Percentiles rank a stretch among this genome's conserved stretches.
Conservation (phyloP, 1,284 basidiomycete species). For the Fomes fomentarius region DNA sequence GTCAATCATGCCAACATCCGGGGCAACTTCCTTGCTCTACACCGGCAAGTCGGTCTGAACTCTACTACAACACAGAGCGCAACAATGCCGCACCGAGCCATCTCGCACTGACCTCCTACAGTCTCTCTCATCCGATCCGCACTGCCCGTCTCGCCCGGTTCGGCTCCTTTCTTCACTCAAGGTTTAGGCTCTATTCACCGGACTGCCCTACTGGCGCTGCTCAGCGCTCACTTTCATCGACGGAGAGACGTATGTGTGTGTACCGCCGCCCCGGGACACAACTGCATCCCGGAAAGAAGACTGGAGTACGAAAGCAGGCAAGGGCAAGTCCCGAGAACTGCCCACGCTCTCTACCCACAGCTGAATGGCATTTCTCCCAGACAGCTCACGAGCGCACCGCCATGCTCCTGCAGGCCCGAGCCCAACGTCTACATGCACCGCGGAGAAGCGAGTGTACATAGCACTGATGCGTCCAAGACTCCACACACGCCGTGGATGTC, state of each 20-base stretch:
- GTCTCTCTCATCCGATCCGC: background rate
- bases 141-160: background rate
- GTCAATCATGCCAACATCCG: background rate
- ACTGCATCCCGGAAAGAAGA: background rate
- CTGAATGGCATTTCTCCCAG: background rate
- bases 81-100: background rate
- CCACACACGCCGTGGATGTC: too few species aligned
- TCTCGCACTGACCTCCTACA: background rate
- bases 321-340: constrained; percentile 1
- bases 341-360: background rate
- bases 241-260: background rate
- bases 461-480: too few species aligned
- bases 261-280: background rate
- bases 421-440: too few species aligned
- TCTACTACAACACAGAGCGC: background rate
- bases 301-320: too few species aligned
- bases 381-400: too few species aligned
- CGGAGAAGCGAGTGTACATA: too few species aligned
- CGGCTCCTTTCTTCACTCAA: constrained; percentile 9
- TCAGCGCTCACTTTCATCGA: background rate
- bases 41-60: background rate
- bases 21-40: background rate
- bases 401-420: too few species aligned
- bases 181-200: constrained; percentile 21
- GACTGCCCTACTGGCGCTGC: background rate